phyloP scores from a whole-genome alignment of 257 asterid species.

The Henckelia pumila region DNA sequence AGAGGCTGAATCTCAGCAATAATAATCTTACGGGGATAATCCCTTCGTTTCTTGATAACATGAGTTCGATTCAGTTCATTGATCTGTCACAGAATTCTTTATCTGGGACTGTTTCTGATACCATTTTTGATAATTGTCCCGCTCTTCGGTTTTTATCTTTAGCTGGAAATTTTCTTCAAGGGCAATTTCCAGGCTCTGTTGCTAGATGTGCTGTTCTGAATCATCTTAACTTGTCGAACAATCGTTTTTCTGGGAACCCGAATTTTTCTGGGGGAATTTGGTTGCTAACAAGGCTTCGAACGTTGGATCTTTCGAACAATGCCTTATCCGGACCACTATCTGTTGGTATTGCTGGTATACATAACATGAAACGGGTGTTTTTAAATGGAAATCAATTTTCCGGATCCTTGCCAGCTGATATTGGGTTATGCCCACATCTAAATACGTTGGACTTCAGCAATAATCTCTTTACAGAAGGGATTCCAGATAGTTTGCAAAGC shows the following conservation, averaged over 20 bases:
- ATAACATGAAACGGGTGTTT: constrained; percentile 60
- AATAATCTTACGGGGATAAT: constrained; percentile 57
- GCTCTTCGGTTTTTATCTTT: constrained; percentile 61
- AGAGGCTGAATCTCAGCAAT: constrained; percentile 58
- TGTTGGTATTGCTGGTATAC: constrained; percentile 46
- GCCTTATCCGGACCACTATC: constrained; percentile 56
- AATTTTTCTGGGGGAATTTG: constrained; percentile 41
- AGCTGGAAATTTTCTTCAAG: constrained; percentile 57
- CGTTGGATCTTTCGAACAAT: constrained; percentile 71
- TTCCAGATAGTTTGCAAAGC: constrained; percentile 56
- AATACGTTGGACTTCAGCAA: constrained; percentile 47
- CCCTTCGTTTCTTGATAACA: constrained; percentile 41
- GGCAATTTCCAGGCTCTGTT: constrained; percentile 50
- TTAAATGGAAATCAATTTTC: constrained; percentile 60
- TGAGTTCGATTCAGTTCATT: constrained; percentile 59
- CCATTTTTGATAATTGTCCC: constrained; percentile 34
- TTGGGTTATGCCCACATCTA: constrained; percentile 75
- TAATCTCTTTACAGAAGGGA: constrained; percentile 47
- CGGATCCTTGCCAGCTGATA: constrained; percentile 61
- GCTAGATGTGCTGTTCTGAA: constrained; percentile 47
- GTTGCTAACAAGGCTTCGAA: constrained; percentile 60
- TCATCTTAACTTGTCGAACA: constrained; percentile 62
- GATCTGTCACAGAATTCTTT: constrained; percentile 66
- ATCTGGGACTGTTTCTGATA: constrained; percentile 57
- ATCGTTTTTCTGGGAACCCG: constrained; percentile 69